Percentiles rank a stretch among this genome's conserved stretches.
These are phyloP conservation scores for Passalora sequoiae DNA, from an alignment of 2,329 filamentous ascomycete species.

Conservation along the genomic window DNA sequence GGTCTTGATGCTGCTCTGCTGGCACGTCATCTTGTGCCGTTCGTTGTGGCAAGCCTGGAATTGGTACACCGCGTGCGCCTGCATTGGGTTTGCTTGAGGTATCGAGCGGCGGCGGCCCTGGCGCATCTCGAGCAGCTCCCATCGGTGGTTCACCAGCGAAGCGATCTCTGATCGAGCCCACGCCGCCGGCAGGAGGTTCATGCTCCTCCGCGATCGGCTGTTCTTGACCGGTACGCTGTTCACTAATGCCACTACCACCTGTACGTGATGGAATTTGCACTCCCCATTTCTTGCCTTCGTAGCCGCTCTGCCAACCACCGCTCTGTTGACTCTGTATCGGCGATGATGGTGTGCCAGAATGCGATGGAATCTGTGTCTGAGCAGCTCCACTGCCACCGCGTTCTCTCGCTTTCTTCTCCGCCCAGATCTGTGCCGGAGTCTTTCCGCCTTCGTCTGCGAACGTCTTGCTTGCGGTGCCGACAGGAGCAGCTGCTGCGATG, in stretches of 20 bases:
- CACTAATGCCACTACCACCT: constrained; percentile 54
- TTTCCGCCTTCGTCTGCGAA: constrained; percentile 95
- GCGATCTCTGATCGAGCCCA: constrained; percentile 72
- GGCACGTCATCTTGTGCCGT: constrained; percentile 49
- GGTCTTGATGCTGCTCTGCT: constrained; percentile 48
- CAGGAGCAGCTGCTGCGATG: constrained; percentile 51
- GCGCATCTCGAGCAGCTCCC: constrained; percentile 46
- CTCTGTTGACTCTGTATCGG: constrained; percentile 65
- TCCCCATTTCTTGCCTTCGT: constrained; percentile 84
- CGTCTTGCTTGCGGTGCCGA: constrained; percentile 80
- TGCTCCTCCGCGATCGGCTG: constrained; percentile 44
- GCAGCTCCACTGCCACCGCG: constrained; percentile 53
- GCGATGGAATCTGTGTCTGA: constrained; percentile 44
- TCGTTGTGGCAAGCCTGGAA: constrained; percentile 68
- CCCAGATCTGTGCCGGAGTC: constrained; percentile 94
- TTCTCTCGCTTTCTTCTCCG: constrained; percentile 88
- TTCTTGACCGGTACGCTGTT: constrained; percentile 60
- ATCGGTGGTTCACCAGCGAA: constrained; percentile 75
- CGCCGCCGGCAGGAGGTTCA: constrained; percentile 56
- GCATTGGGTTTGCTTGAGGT: constrained; percentile 63
- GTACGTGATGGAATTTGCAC: constrained; percentile 71
- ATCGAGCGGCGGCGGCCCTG: constrained; percentile 59
- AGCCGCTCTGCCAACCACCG: constrained; percentile 88
- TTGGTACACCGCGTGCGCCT: constrained; percentile 60
- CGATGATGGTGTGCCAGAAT: constrained; percentile 33